Conservation (phyloP, 2,329 filamentous ascomycete species). For the Aspergillus versicolor region DNA sequence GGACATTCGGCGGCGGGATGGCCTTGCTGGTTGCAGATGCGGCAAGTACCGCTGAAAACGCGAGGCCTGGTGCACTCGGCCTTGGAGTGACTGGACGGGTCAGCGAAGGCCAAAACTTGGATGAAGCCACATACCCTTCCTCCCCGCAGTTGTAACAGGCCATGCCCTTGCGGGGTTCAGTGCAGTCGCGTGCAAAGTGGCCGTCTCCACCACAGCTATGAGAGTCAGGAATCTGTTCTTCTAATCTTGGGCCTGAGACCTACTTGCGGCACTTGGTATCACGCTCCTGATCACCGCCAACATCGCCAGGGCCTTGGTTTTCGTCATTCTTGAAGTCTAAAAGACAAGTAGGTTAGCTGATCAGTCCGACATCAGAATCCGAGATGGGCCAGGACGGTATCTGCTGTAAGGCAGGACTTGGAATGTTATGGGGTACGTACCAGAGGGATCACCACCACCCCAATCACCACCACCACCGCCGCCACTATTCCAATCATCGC, state of each 20-base stretch:
- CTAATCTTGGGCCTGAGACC: conserved; percentile 12
- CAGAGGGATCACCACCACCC: neutral
- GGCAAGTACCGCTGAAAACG: conserved; percentile 49
- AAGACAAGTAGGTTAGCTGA: neutral
- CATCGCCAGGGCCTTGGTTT: conserved; percentile 13
- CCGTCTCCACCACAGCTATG: conserved; percentile 35
- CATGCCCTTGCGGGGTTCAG: conserved; percentile 40
- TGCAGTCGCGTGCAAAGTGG: conserved; percentile 45
- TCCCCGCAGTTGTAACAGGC: conserved; percentile 45
- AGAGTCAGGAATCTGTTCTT: conserved; percentile 8
- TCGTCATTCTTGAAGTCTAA: conserved; percentile 17
- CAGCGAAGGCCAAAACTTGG: neutral
- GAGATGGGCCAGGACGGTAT: neutral
- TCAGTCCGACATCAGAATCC: neutral
- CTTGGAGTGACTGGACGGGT: conserved; percentile 39
- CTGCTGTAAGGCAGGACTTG: neutral
- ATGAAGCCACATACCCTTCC: conserved; percentile 34
- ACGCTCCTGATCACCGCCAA: conserved; percentile 8
- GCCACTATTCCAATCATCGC: neutral
- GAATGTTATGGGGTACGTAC: neutral
- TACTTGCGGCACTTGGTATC: conserved; percentile 39
- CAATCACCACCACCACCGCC: neutral
- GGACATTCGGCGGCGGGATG: conserved; percentile 48
- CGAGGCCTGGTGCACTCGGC: conserved; percentile 47
- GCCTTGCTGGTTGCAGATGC: conserved; percentile 47